Evolutionary conservation across 2,329 filamentous ascomycete species (phyloP), one percentile per base, ranked within the genome.

Genomic region (Dichotomopilus funicola): DNA sequence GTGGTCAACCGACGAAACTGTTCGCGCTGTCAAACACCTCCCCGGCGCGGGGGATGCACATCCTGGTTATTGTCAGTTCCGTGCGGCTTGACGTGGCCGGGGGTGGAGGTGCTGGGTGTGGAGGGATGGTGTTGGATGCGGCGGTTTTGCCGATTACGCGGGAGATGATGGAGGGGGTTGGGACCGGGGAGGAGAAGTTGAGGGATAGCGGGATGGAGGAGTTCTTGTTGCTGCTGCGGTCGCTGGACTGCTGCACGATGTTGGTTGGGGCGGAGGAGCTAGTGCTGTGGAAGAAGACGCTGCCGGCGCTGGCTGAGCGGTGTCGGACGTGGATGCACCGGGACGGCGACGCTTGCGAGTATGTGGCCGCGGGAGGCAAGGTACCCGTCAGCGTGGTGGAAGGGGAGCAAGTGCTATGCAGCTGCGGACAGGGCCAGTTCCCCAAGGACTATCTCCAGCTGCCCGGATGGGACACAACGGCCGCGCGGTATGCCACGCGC

Each of bases 201-300:
- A 43, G 6, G 11, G 11, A 65, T 0, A 41, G 60, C 61, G 60
- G 65, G 45, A 59, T 78, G 12, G 65, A 71, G 13, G 58, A 64
- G 0, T 77, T 78, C 59, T 64, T 78, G 3, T 59, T 72, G 3
- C 40, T 73, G 1, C 58, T 74, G 1, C 65, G 68, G 11, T 64
- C 66, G 8, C 63, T 75, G 0, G 68, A 73, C 46, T 67, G 71
- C 53, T 68, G 68, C 59, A 68, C 64, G 9, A 60, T 74, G n/a
- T 64, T 51, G 0, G 71, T 78, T 4, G 68, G 76, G 34, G 79
- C 81, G 9, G 77, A 73, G n/a, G 86, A 87, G 40, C 70, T 89
- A 2, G 66, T 77, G 1, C 67, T 78, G 8, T 80, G 76, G 78
- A 78, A 78, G 61, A 69, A 66, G 40, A 53, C 65, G 1, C 63